phyloP scores from a whole-genome alignment of 495 filamentous ascomycete species.

The Xylaria longipes region DNA sequence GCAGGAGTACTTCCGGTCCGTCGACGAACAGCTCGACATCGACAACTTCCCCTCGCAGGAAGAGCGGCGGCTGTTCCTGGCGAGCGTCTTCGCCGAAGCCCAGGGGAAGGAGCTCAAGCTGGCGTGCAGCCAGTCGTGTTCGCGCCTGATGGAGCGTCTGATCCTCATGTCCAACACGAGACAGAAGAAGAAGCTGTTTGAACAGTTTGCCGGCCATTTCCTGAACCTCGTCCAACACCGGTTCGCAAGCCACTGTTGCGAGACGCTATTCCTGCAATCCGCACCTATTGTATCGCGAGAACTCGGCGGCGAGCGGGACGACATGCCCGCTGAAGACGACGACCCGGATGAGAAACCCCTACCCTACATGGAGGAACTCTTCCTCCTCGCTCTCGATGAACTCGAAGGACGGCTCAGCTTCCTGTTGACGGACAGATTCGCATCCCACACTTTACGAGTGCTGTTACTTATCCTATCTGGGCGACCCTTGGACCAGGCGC shows the following conservation, averaged over 20 bases:
- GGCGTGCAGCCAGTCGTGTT: constrained; percentile 93
- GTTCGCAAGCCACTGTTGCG: constrained; percentile 96
- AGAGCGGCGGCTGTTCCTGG: constrained; percentile 79
- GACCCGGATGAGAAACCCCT: constrained; percentile 46
- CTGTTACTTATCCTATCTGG: constrained; percentile 87
- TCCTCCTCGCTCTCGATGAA: constrained; percentile 81
- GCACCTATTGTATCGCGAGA: constrained; percentile 80
- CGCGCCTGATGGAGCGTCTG: constrained; percentile 87
- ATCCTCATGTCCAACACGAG: constrained; percentile 78
- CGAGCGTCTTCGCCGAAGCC: constrained; percentile 85
- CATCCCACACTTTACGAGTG: constrained; percentile 87
- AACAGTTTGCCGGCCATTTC: constrained; percentile 86
- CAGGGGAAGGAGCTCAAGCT: constrained; percentile 93
- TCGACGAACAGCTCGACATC: constrained; percentile 84
- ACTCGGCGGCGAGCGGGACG: constrained; percentile 55
- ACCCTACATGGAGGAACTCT: constrained; percentile 80
- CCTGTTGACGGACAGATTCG: constrained; percentile 84
- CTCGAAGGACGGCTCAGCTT: constrained; percentile 83
- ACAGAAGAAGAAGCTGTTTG: constrained; percentile 86
- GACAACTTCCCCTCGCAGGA: constrained; percentile 83
- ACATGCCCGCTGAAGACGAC: constrained; percentile 48
- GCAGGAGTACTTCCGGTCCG: constrained; percentile 90
- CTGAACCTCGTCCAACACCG: constrained; percentile 88
- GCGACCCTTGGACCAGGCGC: constrained; percentile 68
- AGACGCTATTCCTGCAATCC: constrained; percentile 84